Evolutionary conservation across 176 grass and related monocot species (phyloP).

Genomic region (Triticum dicoccoides): DNA sequence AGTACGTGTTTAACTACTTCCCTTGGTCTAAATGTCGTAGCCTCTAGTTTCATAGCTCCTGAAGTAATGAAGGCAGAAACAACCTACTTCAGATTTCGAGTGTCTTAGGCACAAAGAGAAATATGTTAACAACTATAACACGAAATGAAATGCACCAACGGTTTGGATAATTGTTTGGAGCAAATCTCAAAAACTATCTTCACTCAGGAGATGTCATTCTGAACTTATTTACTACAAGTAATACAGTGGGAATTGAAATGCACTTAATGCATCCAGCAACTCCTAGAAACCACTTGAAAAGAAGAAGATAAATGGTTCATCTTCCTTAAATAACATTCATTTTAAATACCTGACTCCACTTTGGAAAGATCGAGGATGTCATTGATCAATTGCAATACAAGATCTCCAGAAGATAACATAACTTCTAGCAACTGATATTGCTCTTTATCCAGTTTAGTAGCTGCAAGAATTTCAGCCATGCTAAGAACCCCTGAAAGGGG

Average conservation of each 20-base stretch:
- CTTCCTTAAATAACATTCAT: not conserved
- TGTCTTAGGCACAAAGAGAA: not conserved
- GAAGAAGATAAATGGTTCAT: conserved; percentile 7
- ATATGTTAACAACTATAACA: conserved; percentile 18
- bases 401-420: conserved; percentile 96
- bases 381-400: conserved; percentile 92
- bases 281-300: conserved; percentile 16
- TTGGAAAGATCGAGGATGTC: conserved; percentile 99
- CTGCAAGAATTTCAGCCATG: conserved; percentile 88
- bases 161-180: conserved; percentile 18
- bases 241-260: not conserved
- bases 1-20: conserved; percentile 97
- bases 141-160: conserved; percentile 10
- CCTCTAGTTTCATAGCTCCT: conserved; percentile 97
- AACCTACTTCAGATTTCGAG: conserved; percentile 35
- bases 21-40: conserved; percentile 88
- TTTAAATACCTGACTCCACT: conserved; percentile 85
- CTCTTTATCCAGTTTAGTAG: conserved; percentile 70
- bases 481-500: conserved; percentile 90
- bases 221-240: conserved; percentile 2
- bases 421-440: conserved; percentile 87
- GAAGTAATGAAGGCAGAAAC: conserved; percentile 21
- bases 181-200: not conserved
- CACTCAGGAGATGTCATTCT: not conserved
- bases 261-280: not conserved